A percentile compares a stretch with the other conserved stretches of the same genome.
Conservation (phyloP, 2,329 filamentous ascomycete species). For the Lomentospora prolificans region DNA sequence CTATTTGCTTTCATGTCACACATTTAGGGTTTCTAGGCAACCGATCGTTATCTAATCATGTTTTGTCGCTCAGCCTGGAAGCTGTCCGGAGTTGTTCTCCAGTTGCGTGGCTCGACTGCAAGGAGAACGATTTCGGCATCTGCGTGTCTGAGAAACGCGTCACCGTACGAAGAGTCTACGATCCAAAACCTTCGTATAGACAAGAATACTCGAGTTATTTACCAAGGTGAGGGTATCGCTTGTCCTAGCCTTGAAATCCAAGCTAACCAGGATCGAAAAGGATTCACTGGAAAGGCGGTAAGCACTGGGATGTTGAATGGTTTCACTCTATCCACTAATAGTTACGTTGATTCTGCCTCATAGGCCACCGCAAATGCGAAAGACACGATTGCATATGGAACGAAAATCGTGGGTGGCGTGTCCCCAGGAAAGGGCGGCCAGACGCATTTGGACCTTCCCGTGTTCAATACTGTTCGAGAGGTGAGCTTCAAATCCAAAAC, state of each 20-base stretch:
- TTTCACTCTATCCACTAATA: neutral
- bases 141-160: neutral
- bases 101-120: neutral
- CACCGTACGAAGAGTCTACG: slow-evolving; percentile 18
- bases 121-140: neutral
- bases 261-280: slow-evolving; percentile 12
- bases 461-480: slow-evolving; percentile 22
- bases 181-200: slow-evolving; percentile 20
- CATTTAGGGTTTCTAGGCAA: neutral
- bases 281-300: slow-evolving; percentile 29
- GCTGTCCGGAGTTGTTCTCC: neutral
- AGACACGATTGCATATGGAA: slow-evolving; percentile 28
- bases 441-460: slow-evolving; percentile 23
- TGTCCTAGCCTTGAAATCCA: neutral
- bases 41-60: neutral
- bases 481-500: slow-evolving; percentile 16
- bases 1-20: neutral
- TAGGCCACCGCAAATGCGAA: slow-evolving; percentile 27
- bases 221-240: slow-evolving; percentile 18
- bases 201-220: slow-evolving; percentile 23
- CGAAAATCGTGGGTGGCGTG: slow-evolving; percentile 27
- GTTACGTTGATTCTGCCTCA: neutral
- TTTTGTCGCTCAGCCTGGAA: neutral
- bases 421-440: slow-evolving; percentile 25
- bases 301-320: neutral